Evolutionary conservation across 2,329 filamentous ascomycete genomes (phyloP).

Genomic region (Diaporthe sp.): DNA sequence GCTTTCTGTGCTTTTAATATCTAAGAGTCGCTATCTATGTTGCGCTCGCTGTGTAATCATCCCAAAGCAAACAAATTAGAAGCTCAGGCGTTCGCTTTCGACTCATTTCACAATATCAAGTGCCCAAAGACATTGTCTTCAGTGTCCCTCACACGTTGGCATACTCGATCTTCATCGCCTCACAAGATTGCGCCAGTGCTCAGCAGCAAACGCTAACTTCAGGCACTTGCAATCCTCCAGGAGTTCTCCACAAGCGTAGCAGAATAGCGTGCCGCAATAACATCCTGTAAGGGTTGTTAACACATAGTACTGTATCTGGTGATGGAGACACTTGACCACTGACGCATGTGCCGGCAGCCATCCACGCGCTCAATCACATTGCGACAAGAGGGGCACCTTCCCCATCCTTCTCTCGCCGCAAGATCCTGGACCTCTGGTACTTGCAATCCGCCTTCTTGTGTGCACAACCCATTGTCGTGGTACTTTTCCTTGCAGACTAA

Average conservation of each 20-base stretch:
- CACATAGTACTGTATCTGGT: background rate
- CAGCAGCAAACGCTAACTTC: too few relatives aligned
- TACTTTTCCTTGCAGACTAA: constrained; percentile 60
- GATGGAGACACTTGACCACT: constrained; percentile 45
- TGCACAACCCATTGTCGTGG: constrained; percentile 66
- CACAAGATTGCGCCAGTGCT: too few relatives aligned
- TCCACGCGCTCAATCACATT: constrained; percentile 60
- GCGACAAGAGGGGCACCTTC: constrained; percentile 61
- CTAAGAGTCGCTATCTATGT: background rate
- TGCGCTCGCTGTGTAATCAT: background rate
- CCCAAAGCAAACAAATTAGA: background rate
- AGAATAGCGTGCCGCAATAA: constrained; percentile 61
- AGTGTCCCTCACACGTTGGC: too few relatives aligned
- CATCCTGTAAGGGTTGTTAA: constrained; percentile 53
- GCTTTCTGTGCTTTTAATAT: background rate
- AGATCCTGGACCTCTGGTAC: constrained; percentile 56
- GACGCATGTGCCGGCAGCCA: constrained; percentile 72
- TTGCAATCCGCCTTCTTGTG: constrained; percentile 50
- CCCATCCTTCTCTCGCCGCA: constrained; percentile 62
- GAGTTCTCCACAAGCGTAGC: constrained; percentile 64
- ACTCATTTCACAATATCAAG: too few relatives aligned
- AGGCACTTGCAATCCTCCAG: too few relatives aligned
- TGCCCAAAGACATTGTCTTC: too few relatives aligned
- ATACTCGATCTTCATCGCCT: too few relatives aligned
- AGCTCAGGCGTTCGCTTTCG: too few relatives aligned